These are phyloP conservation scores for Hypoxylon lienhwacheense DNA, from an alignment of 495 filamentous ascomycete species.

Conservation along the genomic window DNA sequence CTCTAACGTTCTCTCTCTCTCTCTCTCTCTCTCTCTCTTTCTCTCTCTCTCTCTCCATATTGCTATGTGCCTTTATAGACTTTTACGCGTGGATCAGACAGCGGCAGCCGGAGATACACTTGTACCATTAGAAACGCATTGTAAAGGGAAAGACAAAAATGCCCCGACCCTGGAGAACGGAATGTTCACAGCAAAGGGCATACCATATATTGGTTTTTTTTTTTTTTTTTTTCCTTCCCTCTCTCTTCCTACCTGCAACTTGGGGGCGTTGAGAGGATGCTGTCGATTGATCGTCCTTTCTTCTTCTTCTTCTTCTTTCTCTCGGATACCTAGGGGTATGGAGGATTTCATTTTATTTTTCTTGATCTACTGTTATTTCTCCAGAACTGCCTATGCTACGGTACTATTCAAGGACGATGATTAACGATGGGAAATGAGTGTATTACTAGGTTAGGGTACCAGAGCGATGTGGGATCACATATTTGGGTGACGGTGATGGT, in stretches of 20 bases:
- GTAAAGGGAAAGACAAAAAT: constrained; percentile 20
- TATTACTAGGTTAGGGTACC: constrained; percentile 18
- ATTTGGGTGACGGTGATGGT: not conserved
- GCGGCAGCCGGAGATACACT: constrained; percentile 26
- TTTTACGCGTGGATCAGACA: not conserved
- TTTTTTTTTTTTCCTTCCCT: not conserved
- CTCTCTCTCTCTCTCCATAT: not conserved
- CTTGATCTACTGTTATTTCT: too few relatives aligned
- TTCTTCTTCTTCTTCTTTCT: constrained; percentile 1
- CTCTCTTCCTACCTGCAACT: constrained; percentile 6
- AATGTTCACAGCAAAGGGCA: not conserved
- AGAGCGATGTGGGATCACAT: not conserved
- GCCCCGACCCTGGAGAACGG: not conserved
- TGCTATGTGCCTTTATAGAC: constrained; percentile 7
- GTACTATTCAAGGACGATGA: constrained; percentile 13
- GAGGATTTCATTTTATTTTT: constrained; percentile 1
- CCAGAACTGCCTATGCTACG: not conserved
- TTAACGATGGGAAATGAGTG: constrained; percentile 24
- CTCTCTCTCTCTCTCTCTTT: not conserved
- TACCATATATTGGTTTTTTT: constrained; percentile 6
- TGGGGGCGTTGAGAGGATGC: constrained; percentile 20
- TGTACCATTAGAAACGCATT: constrained; percentile 32
- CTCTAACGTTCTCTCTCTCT: not conserved
- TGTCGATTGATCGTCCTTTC: not conserved
- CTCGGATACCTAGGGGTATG: constrained; percentile 2